A percentile compares a stretch with the other conserved stretches of the same genome.
These are phyloP conservation scores for Paraconiothyrium sp. DNA, from an alignment of 2,329 filamentous ascomycete species.

Conservation along the genomic window DNA sequence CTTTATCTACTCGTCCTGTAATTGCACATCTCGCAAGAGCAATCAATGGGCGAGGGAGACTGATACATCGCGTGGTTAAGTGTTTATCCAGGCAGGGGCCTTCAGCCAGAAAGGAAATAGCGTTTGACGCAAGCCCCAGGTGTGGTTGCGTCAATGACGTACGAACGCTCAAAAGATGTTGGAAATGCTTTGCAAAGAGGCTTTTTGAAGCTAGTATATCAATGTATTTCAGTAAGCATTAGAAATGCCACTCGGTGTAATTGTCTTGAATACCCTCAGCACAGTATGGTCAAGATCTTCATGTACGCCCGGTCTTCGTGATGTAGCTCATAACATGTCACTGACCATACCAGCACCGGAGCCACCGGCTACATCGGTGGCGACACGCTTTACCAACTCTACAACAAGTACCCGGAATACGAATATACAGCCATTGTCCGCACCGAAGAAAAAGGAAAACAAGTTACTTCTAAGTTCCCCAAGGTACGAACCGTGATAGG, in stretches of 20 bases:
- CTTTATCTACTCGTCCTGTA: background rate
- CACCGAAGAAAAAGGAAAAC: slow-evolving; percentile 54
- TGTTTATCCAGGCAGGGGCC: background rate
- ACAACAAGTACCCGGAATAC: slow-evolving; percentile 57
- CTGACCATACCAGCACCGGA: slow-evolving; percentile 24
- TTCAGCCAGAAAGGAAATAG: slow-evolving; percentile 5
- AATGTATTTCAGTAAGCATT: background rate
- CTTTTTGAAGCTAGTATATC: background rate
- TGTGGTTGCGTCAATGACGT: slow-evolving; percentile 9
- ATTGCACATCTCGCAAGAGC: background rate
- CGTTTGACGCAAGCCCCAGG: background rate
- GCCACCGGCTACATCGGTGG: slow-evolving; percentile 35
- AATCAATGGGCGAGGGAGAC: background rate
- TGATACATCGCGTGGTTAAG: background rate
- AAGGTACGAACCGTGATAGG: slow-evolving; percentile 59
- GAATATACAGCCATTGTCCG: slow-evolving; percentile 57
- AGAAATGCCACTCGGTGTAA: too few relatives aligned
- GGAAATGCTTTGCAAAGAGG: background rate
- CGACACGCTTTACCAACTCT: slow-evolving; percentile 56
- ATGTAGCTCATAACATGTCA: background rate
- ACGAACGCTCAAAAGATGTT: background rate
- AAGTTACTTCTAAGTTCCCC: slow-evolving; percentile 56
- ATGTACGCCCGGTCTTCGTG: background rate
- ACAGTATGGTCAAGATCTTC: slow-evolving; percentile 7
- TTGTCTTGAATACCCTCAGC: too few relatives aligned